Evolutionary conservation across 148 eudicot species (phyloP), one percentile per base, ranked within the genome.

Genomic region (Agrostemma githago): DNA sequence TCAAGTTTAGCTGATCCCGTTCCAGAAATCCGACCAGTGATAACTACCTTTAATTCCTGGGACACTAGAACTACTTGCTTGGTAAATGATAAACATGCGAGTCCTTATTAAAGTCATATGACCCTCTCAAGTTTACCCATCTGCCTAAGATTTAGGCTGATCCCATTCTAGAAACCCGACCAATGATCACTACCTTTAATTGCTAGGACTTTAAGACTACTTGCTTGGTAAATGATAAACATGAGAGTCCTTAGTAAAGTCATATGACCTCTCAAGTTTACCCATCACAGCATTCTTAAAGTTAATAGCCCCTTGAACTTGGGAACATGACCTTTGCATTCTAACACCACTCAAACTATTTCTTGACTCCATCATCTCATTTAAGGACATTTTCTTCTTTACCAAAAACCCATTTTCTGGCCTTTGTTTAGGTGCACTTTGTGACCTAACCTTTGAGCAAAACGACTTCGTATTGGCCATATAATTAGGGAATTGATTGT

Each of bases 261-360:
- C 79, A 72, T 68, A 72, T 0, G 88, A 86, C 77, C 85, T 86
- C 11, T 83, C 86, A 79, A 93, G 86, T 79, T 85, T 89, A 21
- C 95, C 82, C 85, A 87, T 87, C 3, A 91, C 86, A 72, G 83
- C 93, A 87, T 87, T 90, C 79, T 88, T 94, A 75, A 94, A 94
- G 74, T 41, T 85, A 21, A 86, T 44, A 26, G 79, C 86, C 26
- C 89, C 97, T 78, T 89, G 95, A 15, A 78, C 90, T 72, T 86
- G 95, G 17, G 93, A 86, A 72, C 88, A 89, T 58, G 97, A 88
- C 86, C 88, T 91, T 74, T 87, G 90, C 98, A 89, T 86, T 74
- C 83, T 87, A 20, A 77, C 89, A 38, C 91, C 98, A 76, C 97
- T 89, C 53, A 86, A 39, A 78, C 96, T 88, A 80, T 65, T 89